These are phyloP conservation scores for Hymenoscyphus scutula DNA, from an alignment of 2,329 filamentous ascomycete genomes.

Conservation along the genomic window DNA sequence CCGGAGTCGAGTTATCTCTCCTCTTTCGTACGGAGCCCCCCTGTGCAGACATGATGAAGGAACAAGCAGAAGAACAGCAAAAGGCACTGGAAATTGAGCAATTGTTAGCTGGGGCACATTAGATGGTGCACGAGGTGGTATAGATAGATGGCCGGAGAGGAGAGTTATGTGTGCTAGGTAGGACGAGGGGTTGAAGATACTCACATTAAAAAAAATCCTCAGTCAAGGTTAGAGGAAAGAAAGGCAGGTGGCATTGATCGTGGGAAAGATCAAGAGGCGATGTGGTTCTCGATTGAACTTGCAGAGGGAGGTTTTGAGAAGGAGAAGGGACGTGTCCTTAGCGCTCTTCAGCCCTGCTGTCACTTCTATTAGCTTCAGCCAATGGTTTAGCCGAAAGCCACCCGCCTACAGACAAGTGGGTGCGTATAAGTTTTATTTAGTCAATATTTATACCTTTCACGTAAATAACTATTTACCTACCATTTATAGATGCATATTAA, in stretches of 20 bases:
- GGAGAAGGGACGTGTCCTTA: background rate
- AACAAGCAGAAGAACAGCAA: constrained; percentile 21
- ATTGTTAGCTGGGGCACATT: constrained; percentile 25
- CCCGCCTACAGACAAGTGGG: too few relatives aligned
- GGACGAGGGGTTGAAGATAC: background rate
- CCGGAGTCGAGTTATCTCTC: constrained; percentile 45
- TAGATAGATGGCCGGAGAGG: background rate
- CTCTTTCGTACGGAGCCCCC: constrained; percentile 35
- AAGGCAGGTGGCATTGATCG: constrained; percentile 32
- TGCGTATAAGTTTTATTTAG: too few relatives aligned
- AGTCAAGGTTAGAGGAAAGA: constrained; percentile 22
- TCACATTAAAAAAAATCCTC: constrained; percentile 9
- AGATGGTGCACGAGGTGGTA: constrained; percentile 8
- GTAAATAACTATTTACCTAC: too few relatives aligned
- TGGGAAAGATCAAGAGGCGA: constrained; percentile 29
- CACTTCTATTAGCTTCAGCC: background rate
- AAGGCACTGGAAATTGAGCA: constrained; percentile 11
- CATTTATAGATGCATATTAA: too few relatives aligned
- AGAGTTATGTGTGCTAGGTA: too few relatives aligned
- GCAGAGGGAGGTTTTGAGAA: constrained; percentile 9
- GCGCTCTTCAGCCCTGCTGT: background rate
- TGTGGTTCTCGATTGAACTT: constrained; percentile 15
- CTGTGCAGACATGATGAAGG: constrained; percentile 33
- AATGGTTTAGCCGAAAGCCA: background rate
- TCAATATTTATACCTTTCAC: too few relatives aligned